Percentiles rank a stretch among this genome's conserved stretches.
Conservation (phyloP, 1,284 basidiomycete species). For the Cerrena zonata region DNA sequence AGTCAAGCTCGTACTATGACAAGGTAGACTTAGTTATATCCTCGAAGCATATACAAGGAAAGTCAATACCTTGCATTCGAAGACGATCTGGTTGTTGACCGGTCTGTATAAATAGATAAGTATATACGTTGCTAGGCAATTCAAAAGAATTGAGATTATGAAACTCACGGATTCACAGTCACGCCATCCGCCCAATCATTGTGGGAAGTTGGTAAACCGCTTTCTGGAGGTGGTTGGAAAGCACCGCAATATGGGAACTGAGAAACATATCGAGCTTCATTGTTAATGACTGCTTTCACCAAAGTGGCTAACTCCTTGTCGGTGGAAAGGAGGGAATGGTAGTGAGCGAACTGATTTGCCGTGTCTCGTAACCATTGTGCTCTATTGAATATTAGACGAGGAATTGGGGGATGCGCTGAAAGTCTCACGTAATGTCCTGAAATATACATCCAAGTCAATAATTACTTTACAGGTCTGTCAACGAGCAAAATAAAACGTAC, state of each 20-base stretch:
- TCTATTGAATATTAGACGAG: conserved; percentile 33
- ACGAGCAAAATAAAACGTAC: conserved; percentile 41
- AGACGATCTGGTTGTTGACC: conserved; percentile 62
- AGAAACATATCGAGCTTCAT: conserved; percentile 68
- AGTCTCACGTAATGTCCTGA: conserved; percentile 3
- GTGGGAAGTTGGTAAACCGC: conserved; percentile 52
- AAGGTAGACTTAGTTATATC: background rate
- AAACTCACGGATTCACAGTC: conserved; percentile 61
- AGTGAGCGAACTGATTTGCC: conserved; percentile 74
- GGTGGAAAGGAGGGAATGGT: conserved; percentile 48
- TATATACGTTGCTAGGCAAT: background rate
- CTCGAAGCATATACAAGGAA: background rate
- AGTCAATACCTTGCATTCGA: conserved; percentile 66
- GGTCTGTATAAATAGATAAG: conserved; percentile 37
- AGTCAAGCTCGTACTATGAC: conserved; percentile 67
- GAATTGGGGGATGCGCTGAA: background rate
- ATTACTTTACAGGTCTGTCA: too few relatives aligned
- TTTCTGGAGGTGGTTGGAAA: conserved; percentile 73
- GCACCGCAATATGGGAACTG: conserved; percentile 71
- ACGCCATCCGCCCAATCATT: conserved; percentile 65
- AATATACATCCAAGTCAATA: background rate
- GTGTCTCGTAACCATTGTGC: conserved; percentile 73
- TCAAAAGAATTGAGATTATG: background rate
- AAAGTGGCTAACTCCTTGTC: conserved; percentile 57
- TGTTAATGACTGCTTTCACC: conserved; percentile 71